Conservation (phyloP, 805 yeast species). For the Zygotorulaspora sp. region DNA sequence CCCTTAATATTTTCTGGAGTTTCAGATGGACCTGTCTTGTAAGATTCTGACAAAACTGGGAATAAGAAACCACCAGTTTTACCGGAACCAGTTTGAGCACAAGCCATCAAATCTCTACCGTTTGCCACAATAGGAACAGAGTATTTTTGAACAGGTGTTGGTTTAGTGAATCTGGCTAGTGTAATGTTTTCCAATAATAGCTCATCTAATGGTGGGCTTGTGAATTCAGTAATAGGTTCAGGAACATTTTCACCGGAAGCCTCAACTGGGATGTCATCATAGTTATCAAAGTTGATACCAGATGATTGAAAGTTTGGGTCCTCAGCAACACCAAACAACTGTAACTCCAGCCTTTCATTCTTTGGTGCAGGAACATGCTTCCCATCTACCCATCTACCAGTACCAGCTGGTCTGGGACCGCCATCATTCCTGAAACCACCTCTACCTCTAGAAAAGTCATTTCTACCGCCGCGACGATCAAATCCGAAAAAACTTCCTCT, state of each 20-base stretch:
- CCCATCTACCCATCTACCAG: constrained; percentile 84
- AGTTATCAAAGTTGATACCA: constrained; percentile 97
- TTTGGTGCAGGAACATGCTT: constrained; percentile 77
- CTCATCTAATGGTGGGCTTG: constrained; percentile 85
- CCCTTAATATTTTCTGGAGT: constrained; percentile 37
- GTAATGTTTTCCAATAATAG: constrained; percentile 82
- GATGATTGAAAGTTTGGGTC: constrained; percentile 74
- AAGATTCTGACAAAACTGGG: constrained; percentile 93
- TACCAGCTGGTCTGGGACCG: constrained; percentile 40
- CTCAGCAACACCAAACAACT: constrained; percentile 75
- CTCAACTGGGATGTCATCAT: constrained; percentile 98
- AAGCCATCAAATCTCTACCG: constrained; percentile 92
- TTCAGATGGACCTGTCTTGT: constrained; percentile 78
- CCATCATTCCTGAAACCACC: constrained; percentile 37
- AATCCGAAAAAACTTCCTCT: constrained; percentile 35
- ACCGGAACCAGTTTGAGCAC: constrained; percentile 99
- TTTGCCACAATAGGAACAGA: constrained; percentile 86
- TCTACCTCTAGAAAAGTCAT: constrained; percentile 38
- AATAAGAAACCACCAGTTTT: constrained; percentile 99
- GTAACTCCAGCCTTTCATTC: constrained; percentile 66
- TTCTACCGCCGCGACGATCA: constrained; percentile 29
- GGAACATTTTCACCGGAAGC: constrained; percentile 95
- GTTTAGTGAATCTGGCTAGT: constrained; percentile 86
- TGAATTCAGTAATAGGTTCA: constrained; percentile 83
- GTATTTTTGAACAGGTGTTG: constrained; percentile 95